Percentiles rank a stretch among this genome's conserved stretches.
phyloP scores from a whole-genome alignment of 768 basidiomycete genomes.

The Pulveroboletus sp. region DNA sequence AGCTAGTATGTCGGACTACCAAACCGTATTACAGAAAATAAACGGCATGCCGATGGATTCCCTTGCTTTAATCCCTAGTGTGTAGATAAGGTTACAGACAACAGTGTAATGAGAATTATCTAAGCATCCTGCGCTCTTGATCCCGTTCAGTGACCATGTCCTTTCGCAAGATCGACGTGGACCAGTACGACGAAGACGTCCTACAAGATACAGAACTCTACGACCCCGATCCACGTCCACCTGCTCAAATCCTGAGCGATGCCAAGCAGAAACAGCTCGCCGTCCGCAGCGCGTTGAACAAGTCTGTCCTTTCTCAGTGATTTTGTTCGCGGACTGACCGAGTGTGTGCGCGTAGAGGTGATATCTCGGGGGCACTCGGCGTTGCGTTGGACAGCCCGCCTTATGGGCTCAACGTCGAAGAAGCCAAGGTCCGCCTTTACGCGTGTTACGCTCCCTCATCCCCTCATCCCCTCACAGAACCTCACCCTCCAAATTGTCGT shows the following conservation, averaged over 20 bases:
- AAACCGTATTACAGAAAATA: too few relatives aligned
- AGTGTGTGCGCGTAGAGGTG: conserved; percentile 54
- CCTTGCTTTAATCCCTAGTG: too few relatives aligned
- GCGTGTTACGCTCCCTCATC: conserved; percentile 7
- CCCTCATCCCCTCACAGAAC: conserved; percentile 44
- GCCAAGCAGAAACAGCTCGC: conserved; percentile 70
- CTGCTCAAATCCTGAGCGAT: conserved; percentile 69
- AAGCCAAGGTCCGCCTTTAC: conserved; percentile 70
- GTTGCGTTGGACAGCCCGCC: conserved; percentile 76
- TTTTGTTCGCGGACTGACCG: too few relatives aligned
- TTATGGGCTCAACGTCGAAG: conserved; percentile 84
- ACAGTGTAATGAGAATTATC: too few relatives aligned
- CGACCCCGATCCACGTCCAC: conserved; percentile 79
- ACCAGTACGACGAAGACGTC: conserved; percentile 89
- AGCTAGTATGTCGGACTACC: too few relatives aligned
- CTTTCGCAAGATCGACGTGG: conserved; percentile 94
- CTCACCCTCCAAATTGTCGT: conserved; percentile 78
- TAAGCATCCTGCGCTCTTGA: too few relatives aligned
- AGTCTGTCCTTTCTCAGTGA: conserved; percentile 43
- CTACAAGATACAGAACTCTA: conserved; percentile 84
- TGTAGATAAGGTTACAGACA: too few relatives aligned
- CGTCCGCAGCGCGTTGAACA: conserved; percentile 72
- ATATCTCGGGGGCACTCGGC: conserved; percentile 69
- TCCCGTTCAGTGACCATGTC: conserved; percentile 34
- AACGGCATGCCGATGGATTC: too few relatives aligned